These are phyloP conservation scores for Leccinum sublutescens DNA, from an alignment of 768 basidiomycete genomes.

Conservation along the genomic window DNA sequence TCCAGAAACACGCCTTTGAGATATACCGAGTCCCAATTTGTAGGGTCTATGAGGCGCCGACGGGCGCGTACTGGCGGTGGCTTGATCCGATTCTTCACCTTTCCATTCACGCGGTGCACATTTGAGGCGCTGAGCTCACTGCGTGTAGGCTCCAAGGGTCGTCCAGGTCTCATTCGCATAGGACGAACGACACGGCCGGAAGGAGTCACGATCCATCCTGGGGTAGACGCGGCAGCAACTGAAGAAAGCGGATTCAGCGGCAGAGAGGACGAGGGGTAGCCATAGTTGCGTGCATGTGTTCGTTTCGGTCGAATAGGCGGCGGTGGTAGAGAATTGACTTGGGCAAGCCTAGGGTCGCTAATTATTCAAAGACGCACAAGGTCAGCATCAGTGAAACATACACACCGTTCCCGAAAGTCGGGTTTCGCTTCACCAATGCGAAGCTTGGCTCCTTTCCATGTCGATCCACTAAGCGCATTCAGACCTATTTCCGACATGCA, in stretches of 20 bases:
- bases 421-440: conserved; percentile 83
- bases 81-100: conserved; percentile 45
- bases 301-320: conserved; percentile 40
- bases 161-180: conserved; percentile 66
- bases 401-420: conserved; percentile 63
- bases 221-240: conserved; percentile 48
- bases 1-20: conserved; percentile 70
- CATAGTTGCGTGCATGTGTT: conserved; percentile 38
- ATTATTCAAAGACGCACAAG: background rate
- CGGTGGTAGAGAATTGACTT: conserved; percentile 17
- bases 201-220: conserved; percentile 70
- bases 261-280: conserved; percentile 59
- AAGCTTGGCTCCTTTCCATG: conserved; percentile 86
- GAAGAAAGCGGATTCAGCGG: conserved; percentile 61
- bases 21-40: conserved; percentile 66
- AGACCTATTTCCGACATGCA: conserved; percentile 48
- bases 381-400: background rate
- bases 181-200: conserved; percentile 65
- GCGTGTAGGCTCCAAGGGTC: conserved; percentile 45
- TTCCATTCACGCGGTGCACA: conserved; percentile 17
- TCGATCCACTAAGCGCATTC: conserved; percentile 74
- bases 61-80: conserved; percentile 59
- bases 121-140: conserved; percentile 5
- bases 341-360: conserved; percentile 8
- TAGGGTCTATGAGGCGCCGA: conserved; percentile 67